phyloP scores from a whole-genome alignment of 345 rosid species.

The Jatropha curcas region DNA sequence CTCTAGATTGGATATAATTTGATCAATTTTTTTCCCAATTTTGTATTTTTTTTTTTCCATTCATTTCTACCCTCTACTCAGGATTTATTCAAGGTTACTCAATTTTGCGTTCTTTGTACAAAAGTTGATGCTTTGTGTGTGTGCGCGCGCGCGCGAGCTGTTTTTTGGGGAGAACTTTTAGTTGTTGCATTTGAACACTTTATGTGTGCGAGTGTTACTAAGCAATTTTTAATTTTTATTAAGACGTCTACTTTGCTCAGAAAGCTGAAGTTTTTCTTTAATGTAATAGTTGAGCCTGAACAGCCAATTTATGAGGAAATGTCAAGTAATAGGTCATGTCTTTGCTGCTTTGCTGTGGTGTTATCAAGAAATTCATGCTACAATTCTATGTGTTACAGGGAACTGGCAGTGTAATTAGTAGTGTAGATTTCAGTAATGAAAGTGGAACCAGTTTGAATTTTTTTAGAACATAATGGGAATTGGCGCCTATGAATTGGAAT shows the following conservation, averaged over 20 bases:
- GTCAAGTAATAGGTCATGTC: not conserved
- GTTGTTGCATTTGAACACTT: not conserved
- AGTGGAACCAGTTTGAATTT: not conserved
- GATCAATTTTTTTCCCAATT: not conserved
- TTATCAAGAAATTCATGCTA: constrained; percentile 8
- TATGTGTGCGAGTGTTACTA: not conserved
- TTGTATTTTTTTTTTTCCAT: not conserved
- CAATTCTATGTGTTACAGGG: not conserved
- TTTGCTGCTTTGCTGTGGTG: constrained; percentile 8
- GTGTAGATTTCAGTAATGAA: not conserved
- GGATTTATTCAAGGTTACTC: not conserved
- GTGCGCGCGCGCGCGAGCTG: no score
- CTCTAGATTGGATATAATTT: not conserved
- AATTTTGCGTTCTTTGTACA: not conserved
- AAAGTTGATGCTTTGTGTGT: not conserved
- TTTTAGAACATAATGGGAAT: not conserved
- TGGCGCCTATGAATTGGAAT: not conserved
- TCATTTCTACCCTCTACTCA: not conserved
- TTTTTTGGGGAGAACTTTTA: no score
- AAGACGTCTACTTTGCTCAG: not conserved
- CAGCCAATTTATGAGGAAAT: constrained; percentile 2
- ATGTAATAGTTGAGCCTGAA: not conserved
- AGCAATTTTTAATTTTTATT: not conserved
- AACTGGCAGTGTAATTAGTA: not conserved
- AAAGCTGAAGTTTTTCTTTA: not conserved